These are phyloP conservation scores for Yarrowia yakushimensis DNA, from an alignment of 805 yeast genomes.

Conservation along the genomic window DNA sequence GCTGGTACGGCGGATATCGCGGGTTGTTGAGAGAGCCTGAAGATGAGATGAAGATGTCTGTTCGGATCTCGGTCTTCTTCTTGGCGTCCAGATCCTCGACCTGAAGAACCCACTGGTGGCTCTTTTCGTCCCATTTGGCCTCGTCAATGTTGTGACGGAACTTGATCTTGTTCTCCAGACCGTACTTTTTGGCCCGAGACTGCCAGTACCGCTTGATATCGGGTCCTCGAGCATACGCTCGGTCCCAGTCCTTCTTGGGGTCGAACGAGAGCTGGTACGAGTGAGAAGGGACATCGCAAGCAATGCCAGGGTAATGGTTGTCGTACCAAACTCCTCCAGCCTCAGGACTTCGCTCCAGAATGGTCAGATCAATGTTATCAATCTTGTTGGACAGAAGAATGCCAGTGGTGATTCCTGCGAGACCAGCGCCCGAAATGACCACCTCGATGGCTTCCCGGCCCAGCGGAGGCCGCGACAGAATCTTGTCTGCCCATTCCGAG, in stretches of 20 bases:
- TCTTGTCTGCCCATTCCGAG: background rate
- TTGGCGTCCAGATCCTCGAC: conserved; percentile 22
- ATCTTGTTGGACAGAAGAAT: conserved; percentile 14
- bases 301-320: conserved; percentile 33
- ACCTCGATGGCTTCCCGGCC: background rate
- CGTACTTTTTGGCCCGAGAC: conserved; percentile 31
- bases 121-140: conserved; percentile 32
- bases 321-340: conserved; percentile 36
- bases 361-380: conserved; percentile 8
- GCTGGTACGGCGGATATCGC: conserved; percentile 33
- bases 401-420: conserved; percentile 24
- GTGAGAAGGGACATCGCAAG: conserved; percentile 35
- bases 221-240: conserved; percentile 31
- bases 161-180: conserved; percentile 29
- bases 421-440: conserved; percentile 20
- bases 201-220: conserved; percentile 33
- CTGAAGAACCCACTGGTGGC: conserved; percentile 23
- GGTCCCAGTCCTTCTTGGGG: conserved; percentile 35
- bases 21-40: conserved; percentile 35
- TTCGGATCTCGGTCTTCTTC: conserved; percentile 27
- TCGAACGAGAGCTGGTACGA: conserved; percentile 34
- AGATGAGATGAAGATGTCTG: conserved; percentile 33
- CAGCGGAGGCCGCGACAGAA: conserved; percentile 4
- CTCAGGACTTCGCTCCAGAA: conserved; percentile 34
- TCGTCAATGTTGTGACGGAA: conserved; percentile 29